Percentiles rank a stretch among this genome's conserved stretches.
Conservation (phyloP, 2,329 filamentous ascomycete species). For the Fusarium sp. region DNA sequence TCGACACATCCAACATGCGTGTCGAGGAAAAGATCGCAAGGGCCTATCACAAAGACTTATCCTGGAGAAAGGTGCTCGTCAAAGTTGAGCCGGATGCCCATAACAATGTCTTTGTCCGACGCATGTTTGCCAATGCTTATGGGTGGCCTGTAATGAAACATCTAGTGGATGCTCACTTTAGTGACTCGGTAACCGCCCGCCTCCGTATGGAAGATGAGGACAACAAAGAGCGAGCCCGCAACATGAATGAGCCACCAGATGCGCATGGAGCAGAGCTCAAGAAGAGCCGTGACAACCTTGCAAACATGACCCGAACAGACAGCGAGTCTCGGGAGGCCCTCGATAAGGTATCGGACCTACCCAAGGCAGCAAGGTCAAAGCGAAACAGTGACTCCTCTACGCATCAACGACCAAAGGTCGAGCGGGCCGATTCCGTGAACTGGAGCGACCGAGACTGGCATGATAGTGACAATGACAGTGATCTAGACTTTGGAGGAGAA, state of each 20-base stretch:
- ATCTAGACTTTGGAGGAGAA: slow-evolving; percentile 45
- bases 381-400: slow-evolving; percentile 38
- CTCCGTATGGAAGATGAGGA: slow-evolving; percentile 75
- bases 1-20: slow-evolving; percentile 78
- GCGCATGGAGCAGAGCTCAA: slow-evolving; percentile 74
- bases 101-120: slow-evolving; percentile 96
- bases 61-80: slow-evolving; percentile 97
- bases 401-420: slow-evolving; percentile 31
- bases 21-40: slow-evolving; percentile 98
- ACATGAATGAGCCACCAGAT: slow-evolving; percentile 65
- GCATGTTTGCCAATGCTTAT: slow-evolving; percentile 97
- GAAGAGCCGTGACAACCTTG: slow-evolving; percentile 38
- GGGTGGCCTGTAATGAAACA: slow-evolving; percentile 98
- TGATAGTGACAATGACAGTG: slow-evolving; percentile 44
- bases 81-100: slow-evolving; percentile 96
- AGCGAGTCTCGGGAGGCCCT: slow-evolving; percentile 52
- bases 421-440: slow-evolving; percentile 63
- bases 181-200: slow-evolving; percentile 70
- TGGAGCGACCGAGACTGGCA: slow-evolving; percentile 65
- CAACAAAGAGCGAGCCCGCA: slow-evolving; percentile 75
- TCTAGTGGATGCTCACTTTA: slow-evolving; percentile 93
- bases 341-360: slow-evolving; percentile 61
- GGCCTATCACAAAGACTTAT: slow-evolving; percentile 90
- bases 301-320: slow-evolving; percentile 36
- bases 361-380: slow-evolving; percentile 40